Evolutionary conservation across 352 stramenopile species (phyloP).

Genomic region (Phytophthora nicotianae): DNA sequence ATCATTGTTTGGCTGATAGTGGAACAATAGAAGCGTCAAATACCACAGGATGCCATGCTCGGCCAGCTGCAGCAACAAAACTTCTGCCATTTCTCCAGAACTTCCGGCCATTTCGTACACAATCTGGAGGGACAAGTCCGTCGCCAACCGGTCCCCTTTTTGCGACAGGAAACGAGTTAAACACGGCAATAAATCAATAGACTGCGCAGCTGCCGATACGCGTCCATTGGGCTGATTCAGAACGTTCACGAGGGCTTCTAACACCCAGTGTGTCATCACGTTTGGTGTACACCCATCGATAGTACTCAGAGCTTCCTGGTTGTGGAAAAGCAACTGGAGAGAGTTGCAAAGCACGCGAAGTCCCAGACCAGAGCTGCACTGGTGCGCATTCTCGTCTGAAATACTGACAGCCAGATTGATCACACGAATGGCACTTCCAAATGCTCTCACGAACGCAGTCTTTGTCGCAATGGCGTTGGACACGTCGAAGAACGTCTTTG

Average conservation of each 20-base stretch:
- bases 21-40: conserved; percentile 80
- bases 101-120: conserved; percentile 84
- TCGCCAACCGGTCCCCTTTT: conserved; percentile 69
- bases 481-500: conserved; percentile 54
- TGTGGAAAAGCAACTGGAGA: conserved; percentile 78
- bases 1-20: conserved; percentile 46
- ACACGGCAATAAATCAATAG: conserved; percentile 80
- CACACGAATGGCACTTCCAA: conserved; percentile 76
- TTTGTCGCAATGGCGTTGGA: conserved; percentile 68
- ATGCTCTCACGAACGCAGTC: conserved; percentile 62
- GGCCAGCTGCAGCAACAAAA: conserved; percentile 77
- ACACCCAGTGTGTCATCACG: conserved; percentile 75
- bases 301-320: conserved; percentile 58
- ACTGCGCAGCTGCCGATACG: conserved; percentile 80
- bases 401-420: conserved; percentile 76
- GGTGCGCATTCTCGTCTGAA: conserved; percentile 78
- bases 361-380: conserved; percentile 74
- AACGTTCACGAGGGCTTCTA: conserved; percentile 84
- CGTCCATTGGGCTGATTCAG: conserved; percentile 83
- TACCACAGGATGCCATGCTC: conserved; percentile 88
- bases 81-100: conserved; percentile 81
- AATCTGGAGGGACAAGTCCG: conserved; percentile 80
- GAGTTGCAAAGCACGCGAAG: conserved; percentile 77
- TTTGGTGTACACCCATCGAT: conserved; percentile 69
- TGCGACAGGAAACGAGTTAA: conserved; percentile 78